phyloP scores from a whole-genome alignment of 129 eudicot species.

The Tanacetum coccineum region DNA sequence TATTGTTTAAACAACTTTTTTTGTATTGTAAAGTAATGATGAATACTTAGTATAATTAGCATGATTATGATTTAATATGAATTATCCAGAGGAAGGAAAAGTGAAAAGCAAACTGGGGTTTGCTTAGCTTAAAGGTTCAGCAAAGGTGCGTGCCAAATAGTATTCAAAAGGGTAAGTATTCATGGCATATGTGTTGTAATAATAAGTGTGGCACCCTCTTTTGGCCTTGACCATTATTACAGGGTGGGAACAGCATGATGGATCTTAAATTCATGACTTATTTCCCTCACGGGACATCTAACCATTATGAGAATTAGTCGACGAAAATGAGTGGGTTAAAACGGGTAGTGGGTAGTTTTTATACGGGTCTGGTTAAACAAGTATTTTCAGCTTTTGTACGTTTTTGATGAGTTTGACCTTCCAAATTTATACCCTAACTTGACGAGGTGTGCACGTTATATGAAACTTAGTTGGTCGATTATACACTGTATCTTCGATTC shows the following conservation, averaged over 20 bases:
- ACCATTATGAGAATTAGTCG: not conserved
- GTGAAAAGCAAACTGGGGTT: constrained; percentile 23
- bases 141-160: constrained; percentile 34
- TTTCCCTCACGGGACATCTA: constrained; percentile 23
- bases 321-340: no score
- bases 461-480: no score
- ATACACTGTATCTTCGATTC: no score
- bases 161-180: constrained; percentile 24
- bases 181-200: constrained; percentile 34
- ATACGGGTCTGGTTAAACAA: no score
- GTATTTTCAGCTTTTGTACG: no score
- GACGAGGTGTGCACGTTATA: no score
- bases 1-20: constrained; percentile 4
- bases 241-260: constrained; percentile 29
- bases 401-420: no score
- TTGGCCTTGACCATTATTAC: constrained; percentile 31
- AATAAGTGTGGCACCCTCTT: constrained; percentile 28
- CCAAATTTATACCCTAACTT: no score
- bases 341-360: not conserved
- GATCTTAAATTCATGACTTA: constrained; percentile 28
- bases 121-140: constrained; percentile 56
- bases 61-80: constrained; percentile 16
- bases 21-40: constrained; percentile 13
- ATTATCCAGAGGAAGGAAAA: not conserved
- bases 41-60: not conserved